Base-by-base conservation (phyloP, 768 basidiomycete genomes). In the Daedaleopsis sinensis region DNA sequence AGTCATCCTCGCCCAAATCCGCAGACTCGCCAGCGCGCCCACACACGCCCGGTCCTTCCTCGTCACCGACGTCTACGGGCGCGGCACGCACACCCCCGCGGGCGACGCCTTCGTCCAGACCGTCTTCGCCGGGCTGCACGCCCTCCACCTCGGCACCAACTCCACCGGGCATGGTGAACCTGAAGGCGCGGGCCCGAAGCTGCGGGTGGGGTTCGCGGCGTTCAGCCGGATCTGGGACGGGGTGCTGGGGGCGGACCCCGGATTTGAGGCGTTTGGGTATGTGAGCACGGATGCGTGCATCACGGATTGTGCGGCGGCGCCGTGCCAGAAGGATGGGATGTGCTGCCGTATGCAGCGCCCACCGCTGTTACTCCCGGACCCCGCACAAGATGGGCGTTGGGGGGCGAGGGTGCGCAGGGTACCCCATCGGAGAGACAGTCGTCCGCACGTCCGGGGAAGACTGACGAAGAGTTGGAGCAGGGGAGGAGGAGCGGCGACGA, bases 31-130 rank as follows among this genome's bases (percentile, higher is more conserved):
- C 9, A 70, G 73, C 47, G 76, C 80, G 13, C 84, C 84, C 0
- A 84, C 83, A 16, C 79, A 81, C 55, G 83, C 78, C 1, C 77
- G 79, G 51, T 76, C 76, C 23, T 83, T 85, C 63, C 75, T 85
- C 53, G 61, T 85, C 18, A 72, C 80, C 1, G 82, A 84, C 64
- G 80, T 75, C 8, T 84, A 84, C 46, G 84, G 84, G 7, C 77
- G 77, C 21, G 84, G 84, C 11, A 64, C 50, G 12, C 72, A 76
- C 12, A 70, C 77, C 0, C 67, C 76, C 13, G 70, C 68, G 38
- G 84, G 82, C 5, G 76, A 84, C 65, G 75, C 79, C 4, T 83
- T 76, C 71, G 78, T 82, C 49, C 79, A 82, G 58, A 70, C 76
- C 8, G 66, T 83, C 24, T 84, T 78, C 64, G 70, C 74, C 18